Conservation (phyloP, 163 green algal species). For the Scenedesmus sp. region DNA sequence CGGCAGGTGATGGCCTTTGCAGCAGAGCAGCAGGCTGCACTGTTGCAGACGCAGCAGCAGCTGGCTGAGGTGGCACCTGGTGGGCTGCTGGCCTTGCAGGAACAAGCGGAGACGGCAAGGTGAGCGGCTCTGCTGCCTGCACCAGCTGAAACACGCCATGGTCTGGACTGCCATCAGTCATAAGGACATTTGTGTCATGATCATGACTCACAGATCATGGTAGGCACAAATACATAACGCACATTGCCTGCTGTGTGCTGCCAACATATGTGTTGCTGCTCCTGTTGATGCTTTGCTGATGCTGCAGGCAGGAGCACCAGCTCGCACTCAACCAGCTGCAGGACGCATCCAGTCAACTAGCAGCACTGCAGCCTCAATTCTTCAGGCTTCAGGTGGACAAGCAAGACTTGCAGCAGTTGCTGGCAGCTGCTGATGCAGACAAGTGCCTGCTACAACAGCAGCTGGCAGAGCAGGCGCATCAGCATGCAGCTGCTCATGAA, state of each 20-base stretch:
- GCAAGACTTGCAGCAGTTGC: neutral
- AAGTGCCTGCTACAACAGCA: neutral
- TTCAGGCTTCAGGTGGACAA: conserved; percentile 35
- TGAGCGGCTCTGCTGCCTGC: neutral
- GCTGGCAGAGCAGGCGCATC: neutral
- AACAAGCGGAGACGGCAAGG: neutral
- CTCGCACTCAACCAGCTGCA: conserved; percentile 25
- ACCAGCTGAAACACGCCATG: neutral
- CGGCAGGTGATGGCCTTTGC: neutral
- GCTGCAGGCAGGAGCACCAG: conserved; percentile 17
- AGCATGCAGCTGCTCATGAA: conserved; percentile 6
- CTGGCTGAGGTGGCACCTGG: conserved; percentile 18
- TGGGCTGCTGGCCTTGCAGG: conserved; percentile 18
- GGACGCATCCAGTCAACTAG: conserved; percentile 17
- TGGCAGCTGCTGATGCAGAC: neutral
- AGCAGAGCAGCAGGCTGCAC: neutral
- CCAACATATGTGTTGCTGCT: neutral
- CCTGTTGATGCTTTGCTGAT: neutral
- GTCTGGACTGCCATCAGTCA: neutral
- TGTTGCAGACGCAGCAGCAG: conserved; percentile 18
- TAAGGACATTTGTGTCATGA: too few species aligned
- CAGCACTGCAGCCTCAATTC: neutral
- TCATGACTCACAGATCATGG: neutral
- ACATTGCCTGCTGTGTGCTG: neutral
- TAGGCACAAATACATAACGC: neutral